phyloP scores from a whole-genome alignment of 768 basidiomycete species.

The Suillus occidentalis region DNA sequence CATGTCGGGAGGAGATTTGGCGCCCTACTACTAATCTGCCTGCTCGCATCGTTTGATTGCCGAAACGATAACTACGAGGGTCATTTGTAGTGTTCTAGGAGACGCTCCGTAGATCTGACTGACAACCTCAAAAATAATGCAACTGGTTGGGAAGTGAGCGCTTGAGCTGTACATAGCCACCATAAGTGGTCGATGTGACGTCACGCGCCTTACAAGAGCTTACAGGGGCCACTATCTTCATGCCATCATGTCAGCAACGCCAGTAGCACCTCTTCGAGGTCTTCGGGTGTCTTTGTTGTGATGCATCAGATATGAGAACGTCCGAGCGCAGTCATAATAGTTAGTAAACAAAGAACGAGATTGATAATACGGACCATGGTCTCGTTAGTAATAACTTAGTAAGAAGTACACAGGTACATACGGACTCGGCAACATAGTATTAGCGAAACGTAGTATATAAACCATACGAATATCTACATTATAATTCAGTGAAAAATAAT shows the following conservation, averaged over 20 bases:
- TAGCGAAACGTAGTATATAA: no score
- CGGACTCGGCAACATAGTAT: no score
- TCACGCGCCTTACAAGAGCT: neutral
- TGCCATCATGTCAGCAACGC: no score
- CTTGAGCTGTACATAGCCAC: neutral
- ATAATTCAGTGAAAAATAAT: no score
- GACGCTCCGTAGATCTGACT: neutral
- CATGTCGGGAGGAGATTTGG: conserved; percentile 3
- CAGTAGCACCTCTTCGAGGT: conserved; percentile 22
- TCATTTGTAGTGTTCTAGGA: neutral
- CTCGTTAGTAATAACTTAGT: no score
- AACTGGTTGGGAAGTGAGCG: neutral
- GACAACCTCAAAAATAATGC: neutral
- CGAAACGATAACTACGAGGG: neutral
- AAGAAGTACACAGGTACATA: no score
- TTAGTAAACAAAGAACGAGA: no score
- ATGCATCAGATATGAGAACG: no score
- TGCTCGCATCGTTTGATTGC: neutral
- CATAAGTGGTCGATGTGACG: neutral
- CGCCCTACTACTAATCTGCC: no score
- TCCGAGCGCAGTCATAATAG: no score
- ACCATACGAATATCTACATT: no score
- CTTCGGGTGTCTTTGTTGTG: conserved; percentile 31
- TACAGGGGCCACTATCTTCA: neutral
- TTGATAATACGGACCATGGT: no score